Evolutionary conservation across 2,329 filamentous ascomycete species (phyloP), one percentile per base, ranked within the genome.

Genomic region (Penicillium rolfsii): DNA sequence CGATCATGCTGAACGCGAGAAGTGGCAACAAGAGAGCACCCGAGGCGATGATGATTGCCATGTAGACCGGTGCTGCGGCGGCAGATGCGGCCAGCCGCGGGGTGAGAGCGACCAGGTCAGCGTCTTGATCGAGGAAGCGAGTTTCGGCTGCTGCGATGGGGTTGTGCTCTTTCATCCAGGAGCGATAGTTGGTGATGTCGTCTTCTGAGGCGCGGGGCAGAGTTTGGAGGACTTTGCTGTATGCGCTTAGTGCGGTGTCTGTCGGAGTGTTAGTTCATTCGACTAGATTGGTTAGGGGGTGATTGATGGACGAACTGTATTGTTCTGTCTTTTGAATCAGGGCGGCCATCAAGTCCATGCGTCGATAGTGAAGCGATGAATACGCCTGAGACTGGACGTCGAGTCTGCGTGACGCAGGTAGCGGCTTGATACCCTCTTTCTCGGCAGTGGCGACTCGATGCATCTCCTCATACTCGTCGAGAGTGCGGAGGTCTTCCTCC

Each of bases 401-500:
- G 54, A 77, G 70, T 14, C 78, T 74, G 14, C 78, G 72, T 12
- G 79, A 81, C 8, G 77, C 74, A 5, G 76, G 73, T 33, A 74
- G 61, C 0, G 68, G 63, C 46, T 71, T 73, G 3, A 62, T 73
- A 57, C 71, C 75, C 64, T 72, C 72, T 57, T 71, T 73, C 60
- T 71, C 74, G 43, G 68, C 74, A 55, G 71, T 71, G 36, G 67
- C 66, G 52, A 69, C 62, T 43, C 72, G 72, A 55, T 76, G 73
- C 63, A 75, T 75, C 60, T 74, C 74, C 54, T 85, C 82, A 45
- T 81, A 80, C 63, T 85, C 82, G 58, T 97, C 93, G 0, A 95
- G 77, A 0, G 82, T 80, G 19, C 86, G 84, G 0, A 97, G 83
- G 59, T 93, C 87, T 69, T 92, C 88, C 75, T 97, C 93, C 40